These are phyloP conservation scores for Mycena pura DNA, from an alignment of 768 basidiomycete species.

Conservation along the genomic window DNA sequence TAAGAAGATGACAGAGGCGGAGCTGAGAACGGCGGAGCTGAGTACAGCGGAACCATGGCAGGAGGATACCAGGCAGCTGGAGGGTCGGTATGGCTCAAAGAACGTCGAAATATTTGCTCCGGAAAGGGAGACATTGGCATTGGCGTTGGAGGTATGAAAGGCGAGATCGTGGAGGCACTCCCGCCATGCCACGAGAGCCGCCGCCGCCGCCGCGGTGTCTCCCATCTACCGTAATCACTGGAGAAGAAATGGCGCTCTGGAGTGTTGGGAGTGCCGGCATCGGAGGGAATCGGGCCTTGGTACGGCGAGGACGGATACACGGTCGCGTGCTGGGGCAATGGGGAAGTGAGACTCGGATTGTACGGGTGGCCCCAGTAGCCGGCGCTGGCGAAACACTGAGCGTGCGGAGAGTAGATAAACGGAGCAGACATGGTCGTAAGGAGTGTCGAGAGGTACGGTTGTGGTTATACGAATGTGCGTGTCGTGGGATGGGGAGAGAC, in stretches of 20 bases:
- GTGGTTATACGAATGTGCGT: slow-evolving; percentile 15
- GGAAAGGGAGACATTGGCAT: slow-evolving; percentile 15
- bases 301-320: slow-evolving; percentile 48
- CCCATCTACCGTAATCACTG: slow-evolving; percentile 8
- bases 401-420: slow-evolving; percentile 50
- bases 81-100: slow-evolving; percentile 33
- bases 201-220: slow-evolving; percentile 31
- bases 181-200: slow-evolving; percentile 52
- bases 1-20: slow-evolving; percentile 30
- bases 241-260: slow-evolving; percentile 33
- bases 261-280: slow-evolving; percentile 33
- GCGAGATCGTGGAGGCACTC: slow-evolving; percentile 22
- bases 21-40: slow-evolving; percentile 34
- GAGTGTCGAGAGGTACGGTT: slow-evolving; percentile 15
- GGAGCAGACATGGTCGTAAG: slow-evolving; percentile 45
- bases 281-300: background rate
- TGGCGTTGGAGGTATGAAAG: slow-evolving; percentile 19
- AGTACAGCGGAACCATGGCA: slow-evolving; percentile 23
- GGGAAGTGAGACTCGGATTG: slow-evolving; percentile 32
- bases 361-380: slow-evolving; percentile 34
- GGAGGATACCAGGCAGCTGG: slow-evolving; percentile 7
- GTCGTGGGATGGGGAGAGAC: background rate
- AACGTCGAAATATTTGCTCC: slow-evolving; percentile 24
- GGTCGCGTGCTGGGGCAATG: slow-evolving; percentile 49
- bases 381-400: slow-evolving; percentile 41